Base-by-base conservation (phyloP, 2,329 filamentous ascomycete species). In the Aphanocladium album region DNA sequence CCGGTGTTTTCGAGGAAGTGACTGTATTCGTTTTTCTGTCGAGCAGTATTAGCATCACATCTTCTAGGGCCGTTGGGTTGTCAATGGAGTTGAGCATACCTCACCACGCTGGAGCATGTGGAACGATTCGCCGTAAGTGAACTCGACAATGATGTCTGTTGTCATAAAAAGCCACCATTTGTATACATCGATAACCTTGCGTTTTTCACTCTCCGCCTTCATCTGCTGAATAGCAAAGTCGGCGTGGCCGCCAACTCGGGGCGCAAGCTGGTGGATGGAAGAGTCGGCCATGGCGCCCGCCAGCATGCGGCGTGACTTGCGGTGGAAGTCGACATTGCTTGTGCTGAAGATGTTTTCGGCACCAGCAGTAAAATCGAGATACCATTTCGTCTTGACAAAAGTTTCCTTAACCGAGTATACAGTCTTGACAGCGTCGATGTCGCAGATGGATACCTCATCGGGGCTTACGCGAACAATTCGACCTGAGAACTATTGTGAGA, bases 51-150 rank as follows among this genome's bases (percentile, higher is more conserved):
- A 46, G 43, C n/a, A 21, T 17, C 43, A 46, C 6, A 17, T 17
- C 3, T 6, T 17, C 12, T 9, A 17, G 3, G 35, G 16, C 35
- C 11, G 35, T 39, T 39, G 3, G 35, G 4, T 39, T 16, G 6
- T 39, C 11, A 9, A 17, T 39, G n/a, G 17, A 6, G 14, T 57
- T 7, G 17, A 21, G 19, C 45, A 21, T 35, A 52, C 60, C 45
- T 51, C 35, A 27, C 60, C 60, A 19, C 21, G 35, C 37, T 61
- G 25, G 4, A 61, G 53, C 60, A 61, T 61, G 53, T 61, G 60
- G 7, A 69, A 69, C 2, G 63, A 60, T 30, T 69, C 68, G 19
- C 67, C 68, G 49, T 68, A 69, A n/a, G 67, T 62, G 3, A 70
- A 63, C 35, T 69, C 65, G 37, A 65, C 67, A 21, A 69, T 68